These are phyloP conservation scores for Arthrobotrys conoides DNA, from an alignment of 2,329 filamentous ascomycete genomes.

Conservation along the genomic window DNA sequence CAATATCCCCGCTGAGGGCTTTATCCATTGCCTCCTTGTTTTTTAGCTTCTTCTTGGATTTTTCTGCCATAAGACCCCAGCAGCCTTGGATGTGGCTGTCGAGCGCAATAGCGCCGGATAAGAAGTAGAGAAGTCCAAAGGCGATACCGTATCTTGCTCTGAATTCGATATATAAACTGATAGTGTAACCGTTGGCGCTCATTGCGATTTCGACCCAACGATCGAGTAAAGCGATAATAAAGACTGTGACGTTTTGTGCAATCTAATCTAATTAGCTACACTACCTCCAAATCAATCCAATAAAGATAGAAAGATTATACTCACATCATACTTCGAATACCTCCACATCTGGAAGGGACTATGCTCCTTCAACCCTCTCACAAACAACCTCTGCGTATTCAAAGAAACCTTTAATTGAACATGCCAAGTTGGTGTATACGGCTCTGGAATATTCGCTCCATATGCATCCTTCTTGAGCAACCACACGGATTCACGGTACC, in stretches of 20 bases:
- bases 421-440: constrained; percentile 67
- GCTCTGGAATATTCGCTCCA: constrained; percentile 64
- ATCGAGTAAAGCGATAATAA: constrained; percentile 67
- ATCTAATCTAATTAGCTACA: constrained; percentile 52
- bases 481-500: constrained; percentile 64
- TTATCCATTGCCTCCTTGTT: constrained; percentile 35
- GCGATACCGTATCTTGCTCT: constrained; percentile 67
- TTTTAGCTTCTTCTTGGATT: constrained; percentile 66
- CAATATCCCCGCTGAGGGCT: constrained; percentile 47
- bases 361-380: constrained; percentile 67
- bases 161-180: constrained; percentile 65
- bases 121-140: constrained; percentile 68
- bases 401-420: constrained; percentile 66
- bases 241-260: constrained; percentile 67
- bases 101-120: constrained; percentile 67
- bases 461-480: constrained; percentile 66
- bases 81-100: constrained; percentile 67
- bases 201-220: constrained; percentile 67
- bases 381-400: constrained; percentile 66
- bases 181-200: constrained; percentile 64
- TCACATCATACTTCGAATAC: constrained; percentile 65
- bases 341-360: constrained; percentile 67
- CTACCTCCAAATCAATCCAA: too few species aligned
- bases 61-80: constrained; percentile 66
- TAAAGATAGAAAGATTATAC: not conserved